Evolutionary conservation across 2,329 filamentous ascomycete species (phyloP).

Genomic region (Pochonia chlamydosporia): DNA sequence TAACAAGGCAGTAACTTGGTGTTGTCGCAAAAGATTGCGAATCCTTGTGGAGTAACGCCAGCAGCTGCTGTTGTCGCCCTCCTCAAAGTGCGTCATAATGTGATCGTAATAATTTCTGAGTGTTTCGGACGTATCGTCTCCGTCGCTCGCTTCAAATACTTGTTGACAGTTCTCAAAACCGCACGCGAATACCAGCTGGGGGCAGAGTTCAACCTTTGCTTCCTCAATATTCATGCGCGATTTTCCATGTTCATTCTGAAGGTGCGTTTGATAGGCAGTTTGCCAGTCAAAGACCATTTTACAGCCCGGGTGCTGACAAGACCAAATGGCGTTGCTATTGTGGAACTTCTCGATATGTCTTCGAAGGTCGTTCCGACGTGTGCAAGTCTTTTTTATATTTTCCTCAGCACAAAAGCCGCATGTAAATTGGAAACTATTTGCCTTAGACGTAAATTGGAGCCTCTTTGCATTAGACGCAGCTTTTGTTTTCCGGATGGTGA

Average conservation of each 20-base stretch:
- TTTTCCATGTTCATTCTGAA: conserved; percentile 37
- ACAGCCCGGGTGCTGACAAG: conserved; percentile 36
- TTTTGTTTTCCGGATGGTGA: not conserved
- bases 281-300: conserved; percentile 40
- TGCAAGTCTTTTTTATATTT: conserved; percentile 4
- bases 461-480: conserved; percentile 17
- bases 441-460: too few relatives aligned
- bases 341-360: conserved; percentile 43
- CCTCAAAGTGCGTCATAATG: conserved; percentile 40
- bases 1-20: conserved; percentile 30
- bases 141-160: conserved; percentile 35
- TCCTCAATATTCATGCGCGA: conserved; percentile 33
- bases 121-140: conserved; percentile 29
- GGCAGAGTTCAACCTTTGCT: conserved; percentile 35
- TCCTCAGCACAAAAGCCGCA: conserved; percentile 29
- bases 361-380: conserved; percentile 38
- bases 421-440: too few relatives aligned
- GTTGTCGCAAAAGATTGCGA: conserved; percentile 37
- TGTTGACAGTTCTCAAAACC: conserved; percentile 37
- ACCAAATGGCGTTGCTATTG: conserved; percentile 39
- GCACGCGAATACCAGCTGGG: conserved; percentile 41
- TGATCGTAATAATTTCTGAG: conserved; percentile 40
- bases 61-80: conserved; percentile 29
- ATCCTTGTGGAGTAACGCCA: conserved; percentile 39
- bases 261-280: conserved; percentile 39